Conservation (phyloP, 2,329 filamentous ascomycete species). For the Alternaria sp. region DNA sequence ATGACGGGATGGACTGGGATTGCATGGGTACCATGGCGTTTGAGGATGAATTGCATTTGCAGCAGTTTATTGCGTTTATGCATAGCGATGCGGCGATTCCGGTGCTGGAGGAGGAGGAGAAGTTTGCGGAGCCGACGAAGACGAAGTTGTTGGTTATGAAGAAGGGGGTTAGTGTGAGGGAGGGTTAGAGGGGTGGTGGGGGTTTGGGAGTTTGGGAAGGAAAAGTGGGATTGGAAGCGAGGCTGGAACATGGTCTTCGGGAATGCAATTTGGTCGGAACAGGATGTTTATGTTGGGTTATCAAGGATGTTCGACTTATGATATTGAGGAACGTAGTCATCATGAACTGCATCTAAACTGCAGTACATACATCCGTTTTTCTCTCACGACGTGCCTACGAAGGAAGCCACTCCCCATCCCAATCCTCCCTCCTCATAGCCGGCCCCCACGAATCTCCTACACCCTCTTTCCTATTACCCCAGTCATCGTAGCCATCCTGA, state of each 20-base stretch:
- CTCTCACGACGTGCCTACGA: neutral
- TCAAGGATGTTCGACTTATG: neutral
- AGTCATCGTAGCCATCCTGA: neutral
- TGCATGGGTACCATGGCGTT: slow-evolving; percentile 27
- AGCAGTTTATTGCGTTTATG: slow-evolving; percentile 29
- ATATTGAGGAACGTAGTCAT: neutral
- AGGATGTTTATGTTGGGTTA: neutral
- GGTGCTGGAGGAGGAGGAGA: slow-evolving; percentile 22
- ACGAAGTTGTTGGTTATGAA: slow-evolving; percentile 24
- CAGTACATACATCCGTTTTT: neutral
- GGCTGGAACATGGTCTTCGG: neutral
- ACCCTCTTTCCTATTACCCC: neutral
- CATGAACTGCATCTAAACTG: neutral
- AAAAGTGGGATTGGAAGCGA: neutral
- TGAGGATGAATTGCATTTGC: slow-evolving; percentile 24
- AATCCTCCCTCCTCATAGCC: neutral
- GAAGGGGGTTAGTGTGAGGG: slow-evolving; percentile 7
- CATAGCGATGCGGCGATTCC: slow-evolving; percentile 17
- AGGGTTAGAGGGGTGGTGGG: neutral
- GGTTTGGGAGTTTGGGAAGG: neutral
- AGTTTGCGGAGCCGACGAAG: slow-evolving; percentile 20
- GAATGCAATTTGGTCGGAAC: neutral
- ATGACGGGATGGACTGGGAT: slow-evolving; percentile 26
- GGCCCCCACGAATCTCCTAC: neutral
- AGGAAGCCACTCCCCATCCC: neutral